Percentiles rank a stretch among this genome's conserved stretches.
Evolutionary conservation across 176 grass and related monocot genomes (phyloP).

Genomic region (Hsuehochloa calcarea): DNA sequence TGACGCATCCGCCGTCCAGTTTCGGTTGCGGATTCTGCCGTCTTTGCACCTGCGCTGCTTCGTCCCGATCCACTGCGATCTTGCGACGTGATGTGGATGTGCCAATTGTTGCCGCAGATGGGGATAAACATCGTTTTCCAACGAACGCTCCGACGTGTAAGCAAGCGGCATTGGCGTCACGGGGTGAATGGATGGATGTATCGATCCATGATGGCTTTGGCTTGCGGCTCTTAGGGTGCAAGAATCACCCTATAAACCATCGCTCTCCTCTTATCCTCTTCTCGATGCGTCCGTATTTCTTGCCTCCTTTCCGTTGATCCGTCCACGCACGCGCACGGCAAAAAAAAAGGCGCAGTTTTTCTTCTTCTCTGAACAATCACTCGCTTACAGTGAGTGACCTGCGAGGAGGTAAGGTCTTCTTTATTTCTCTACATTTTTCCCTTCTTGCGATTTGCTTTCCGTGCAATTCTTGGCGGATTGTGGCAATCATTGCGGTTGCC

Average conservation of each 20-base stretch:
- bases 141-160: constrained; percentile 34
- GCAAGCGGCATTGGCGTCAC: constrained; percentile 23
- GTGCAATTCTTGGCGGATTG: constrained; percentile 1
- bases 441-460: constrained; percentile 12
- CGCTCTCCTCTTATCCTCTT: background rate
- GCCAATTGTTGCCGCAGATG: background rate
- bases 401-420: background rate
- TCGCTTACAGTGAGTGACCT: background rate
- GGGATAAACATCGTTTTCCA: background rate
- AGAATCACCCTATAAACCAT: constrained; percentile 23
- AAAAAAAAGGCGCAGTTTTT: background rate
- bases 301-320: background rate
- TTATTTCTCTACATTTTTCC: background rate
- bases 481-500: background rate
- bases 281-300: constrained; percentile 5
- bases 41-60: background rate
- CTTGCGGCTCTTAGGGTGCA: constrained; percentile 39
- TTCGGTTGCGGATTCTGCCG: background rate
- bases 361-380: background rate
- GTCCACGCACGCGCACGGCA: background rate
- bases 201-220: background rate
- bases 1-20: background rate
- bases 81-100: constrained; percentile 6
- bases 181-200: too few species aligned
- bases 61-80: background rate